Evolutionary conservation across 768 basidiomycete species (phyloP).

Genomic region (Coprinellus aureogranulatus): DNA sequence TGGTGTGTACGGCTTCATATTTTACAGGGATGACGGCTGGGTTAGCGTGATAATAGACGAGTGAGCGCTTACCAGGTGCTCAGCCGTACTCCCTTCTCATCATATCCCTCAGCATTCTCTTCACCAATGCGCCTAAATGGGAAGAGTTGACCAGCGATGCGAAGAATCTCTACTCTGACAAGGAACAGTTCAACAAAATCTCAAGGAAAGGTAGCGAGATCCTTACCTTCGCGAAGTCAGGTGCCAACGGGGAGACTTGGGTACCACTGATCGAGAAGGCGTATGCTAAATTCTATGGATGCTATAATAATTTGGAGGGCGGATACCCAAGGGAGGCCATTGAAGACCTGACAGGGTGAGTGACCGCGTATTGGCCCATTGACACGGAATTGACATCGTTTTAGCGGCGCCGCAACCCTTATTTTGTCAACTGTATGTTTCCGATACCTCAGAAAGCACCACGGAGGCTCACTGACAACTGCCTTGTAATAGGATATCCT

Average conservation of each 20-base stretch:
- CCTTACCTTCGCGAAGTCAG: slow-evolving; percentile 50
- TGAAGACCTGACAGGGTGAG: slow-evolving; percentile 57
- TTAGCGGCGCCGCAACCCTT: slow-evolving; percentile 25
- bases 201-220: slow-evolving; percentile 48
- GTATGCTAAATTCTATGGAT: slow-evolving; percentile 55
- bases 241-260: slow-evolving; percentile 52
- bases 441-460: neutral
- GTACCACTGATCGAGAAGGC: slow-evolving; percentile 59
- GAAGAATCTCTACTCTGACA: slow-evolving; percentile 49
- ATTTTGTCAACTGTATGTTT: slow-evolving; percentile 17
- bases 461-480: neutral
- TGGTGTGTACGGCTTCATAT: slow-evolving; percentile 59
- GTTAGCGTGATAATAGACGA: slow-evolving; percentile 58
- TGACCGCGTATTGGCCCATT: neutral
- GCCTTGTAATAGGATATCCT: slow-evolving; percentile 40
- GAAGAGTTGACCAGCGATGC: slow-evolving; percentile 43
- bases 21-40: slow-evolving; percentile 53
- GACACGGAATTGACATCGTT: neutral
- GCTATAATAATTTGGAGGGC: slow-evolving; percentile 41
- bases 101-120: slow-evolving; percentile 39
- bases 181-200: slow-evolving; percentile 41
- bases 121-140: slow-evolving; percentile 48
- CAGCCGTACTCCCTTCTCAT: neutral
- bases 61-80: slow-evolving; percentile 26
- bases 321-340: slow-evolving; percentile 48